Evolutionary conservation across 2,329 filamentous ascomycete species (phyloP), one percentile per base, ranked within the genome.

Genomic region (Fusarium avenaceum): DNA sequence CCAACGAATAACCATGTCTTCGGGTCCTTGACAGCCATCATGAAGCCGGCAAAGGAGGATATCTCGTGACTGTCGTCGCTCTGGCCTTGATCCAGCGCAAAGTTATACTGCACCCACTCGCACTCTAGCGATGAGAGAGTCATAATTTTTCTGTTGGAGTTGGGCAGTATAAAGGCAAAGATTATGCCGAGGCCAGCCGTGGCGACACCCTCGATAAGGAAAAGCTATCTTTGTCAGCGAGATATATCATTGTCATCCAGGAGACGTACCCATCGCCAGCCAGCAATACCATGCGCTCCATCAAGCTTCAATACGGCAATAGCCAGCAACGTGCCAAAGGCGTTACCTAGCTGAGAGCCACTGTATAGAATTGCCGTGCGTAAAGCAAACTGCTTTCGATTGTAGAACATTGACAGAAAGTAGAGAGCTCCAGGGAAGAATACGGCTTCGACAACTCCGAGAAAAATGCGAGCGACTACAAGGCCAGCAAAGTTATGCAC

Each of bases 41-140:
- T 45, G 46, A 64, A 64, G 15, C 65, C 60, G 78, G 80, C 67
- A 79, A 57, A 28, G 11, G 55, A 28, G 5, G 49, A 49, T 13
- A 55, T 55, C 26, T 59, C 55, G 13, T 35, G 48, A 28, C 28
- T 32, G 7, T 54, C 46, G 30, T 59, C 60, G 6, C 38, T 46
- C 9, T 55, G 55, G 9, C 60, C 60, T 17, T 52, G 30, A 9
- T 63, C 60, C 6, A 38, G 40, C 3, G 46, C 54, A 22, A 53
- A 53, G 14, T 59, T 59, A 33, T 45, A 63, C 17, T 46, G 44
- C 2, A 59, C 45, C 55, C 44, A 63, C 20, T 59, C 39, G 7
- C 55, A 50, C 22, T 63, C 60, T 1, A 54, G 10, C 9, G 50
- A 22, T 2, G 55, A 49, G n/a, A 63, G 39, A 11, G 8, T n/a